Conservation (phyloP, 768 basidiomycete species). For the Sarcodon sp. region DNA sequence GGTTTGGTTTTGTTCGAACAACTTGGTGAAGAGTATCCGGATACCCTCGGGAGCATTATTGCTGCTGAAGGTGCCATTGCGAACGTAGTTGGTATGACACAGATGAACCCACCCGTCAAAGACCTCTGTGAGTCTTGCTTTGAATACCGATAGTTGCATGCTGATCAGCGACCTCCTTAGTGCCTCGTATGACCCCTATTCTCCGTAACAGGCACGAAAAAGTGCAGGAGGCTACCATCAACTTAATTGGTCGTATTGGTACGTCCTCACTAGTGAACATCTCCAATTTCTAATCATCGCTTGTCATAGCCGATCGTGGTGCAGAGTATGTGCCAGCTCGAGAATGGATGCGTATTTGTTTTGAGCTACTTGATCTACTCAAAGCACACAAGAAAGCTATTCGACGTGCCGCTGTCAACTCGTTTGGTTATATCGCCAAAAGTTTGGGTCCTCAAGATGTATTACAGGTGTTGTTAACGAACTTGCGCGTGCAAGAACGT, state of each 20-base stretch:
- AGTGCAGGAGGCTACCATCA: slow-evolving; percentile 98
- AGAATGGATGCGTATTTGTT: slow-evolving; percentile 99
- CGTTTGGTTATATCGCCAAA: slow-evolving; percentile 99
- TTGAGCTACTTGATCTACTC: slow-evolving; percentile 90
- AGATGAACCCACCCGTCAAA: slow-evolving; percentile 99
- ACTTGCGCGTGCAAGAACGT: slow-evolving; percentile 95
- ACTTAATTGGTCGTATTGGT: slow-evolving; percentile 96
- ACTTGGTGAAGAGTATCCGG: slow-evolving; percentile 97
- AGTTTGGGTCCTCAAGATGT: slow-evolving; percentile 99
- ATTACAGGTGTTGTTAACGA: slow-evolving; percentile 87
- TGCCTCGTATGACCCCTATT: slow-evolving; percentile 99
- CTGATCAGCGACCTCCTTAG: slow-evolving; percentile 27
- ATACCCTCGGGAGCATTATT: slow-evolving; percentile 98
- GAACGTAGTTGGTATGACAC: slow-evolving; percentile 99
- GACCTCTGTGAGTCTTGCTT: slow-evolving; percentile 71
- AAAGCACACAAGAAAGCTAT: slow-evolving; percentile 99
- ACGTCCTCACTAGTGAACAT: slow-evolving; percentile 7
- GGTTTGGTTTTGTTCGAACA: slow-evolving; percentile 97
- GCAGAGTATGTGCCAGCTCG: slow-evolving; percentile 97
- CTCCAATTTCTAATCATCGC: no score
- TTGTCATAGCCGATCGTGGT: slow-evolving; percentile 75
- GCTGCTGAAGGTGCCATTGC: slow-evolving; percentile 98
- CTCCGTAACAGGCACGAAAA: slow-evolving; percentile 98
- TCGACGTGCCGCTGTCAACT: slow-evolving; percentile 96
- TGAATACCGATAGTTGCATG: neutral